Evolutionary conservation across 768 basidiomycete genomes (phyloP).

Genomic region (Lentinula boryana): DNA sequence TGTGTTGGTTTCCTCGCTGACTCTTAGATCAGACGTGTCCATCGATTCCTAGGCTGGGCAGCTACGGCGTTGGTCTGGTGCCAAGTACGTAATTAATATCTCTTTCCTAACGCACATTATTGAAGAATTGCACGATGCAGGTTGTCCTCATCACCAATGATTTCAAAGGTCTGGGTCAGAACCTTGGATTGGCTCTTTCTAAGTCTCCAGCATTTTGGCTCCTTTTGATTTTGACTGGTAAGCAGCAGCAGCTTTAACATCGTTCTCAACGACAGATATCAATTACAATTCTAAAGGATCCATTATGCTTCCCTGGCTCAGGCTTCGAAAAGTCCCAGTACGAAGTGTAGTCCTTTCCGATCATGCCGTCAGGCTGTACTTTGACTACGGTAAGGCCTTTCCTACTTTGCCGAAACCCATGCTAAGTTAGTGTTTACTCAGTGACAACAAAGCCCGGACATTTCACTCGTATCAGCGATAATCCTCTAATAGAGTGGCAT

Average conservation of each 20-base stretch:
- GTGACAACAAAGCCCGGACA: constrained; percentile 41
- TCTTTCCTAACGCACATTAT: background rate
- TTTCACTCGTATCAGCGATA: constrained; percentile 38
- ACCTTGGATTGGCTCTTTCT: constrained; percentile 37
- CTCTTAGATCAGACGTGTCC: constrained; percentile 20
- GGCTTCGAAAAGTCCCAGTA: constrained; percentile 51
- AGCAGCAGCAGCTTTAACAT: background rate
- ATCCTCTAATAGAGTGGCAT: constrained; percentile 53
- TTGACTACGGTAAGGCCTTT: constrained; percentile 41
- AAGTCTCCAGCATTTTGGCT: constrained; percentile 50
- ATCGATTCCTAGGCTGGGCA: constrained; percentile 55
- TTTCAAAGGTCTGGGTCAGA: constrained; percentile 29
- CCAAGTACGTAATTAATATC: constrained; percentile 28
- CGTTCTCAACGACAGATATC: background rate
- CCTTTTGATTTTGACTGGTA: constrained; percentile 42
- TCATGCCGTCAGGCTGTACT: constrained; percentile 53
- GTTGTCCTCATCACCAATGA: constrained; percentile 49
- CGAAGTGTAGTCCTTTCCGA: constrained; percentile 45
- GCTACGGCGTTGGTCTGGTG: constrained; percentile 47
- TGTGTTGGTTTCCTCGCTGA: background rate
- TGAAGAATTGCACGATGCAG: constrained; percentile 16
- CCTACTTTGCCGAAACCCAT: background rate
- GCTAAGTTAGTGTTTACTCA: constrained; percentile 8
- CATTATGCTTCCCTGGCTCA: constrained; percentile 55
- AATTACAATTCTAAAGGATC: constrained; percentile 25